These are phyloP conservation scores for Cadophora luteo-olivacea DNA, from an alignment of 2,329 filamentous ascomycete genomes.

Conservation along the genomic window DNA sequence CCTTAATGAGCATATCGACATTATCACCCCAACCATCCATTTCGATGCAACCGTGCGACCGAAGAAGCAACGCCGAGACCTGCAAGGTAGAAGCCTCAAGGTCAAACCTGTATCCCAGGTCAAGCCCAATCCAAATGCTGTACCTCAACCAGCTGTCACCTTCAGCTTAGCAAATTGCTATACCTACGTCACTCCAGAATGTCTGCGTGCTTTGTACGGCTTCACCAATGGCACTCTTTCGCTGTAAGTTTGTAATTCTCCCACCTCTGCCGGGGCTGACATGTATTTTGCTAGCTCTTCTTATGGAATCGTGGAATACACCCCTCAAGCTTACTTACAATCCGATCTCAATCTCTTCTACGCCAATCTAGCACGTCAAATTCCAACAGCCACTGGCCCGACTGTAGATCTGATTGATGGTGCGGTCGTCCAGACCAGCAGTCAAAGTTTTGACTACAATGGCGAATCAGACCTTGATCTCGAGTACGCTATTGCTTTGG, in stretches of 20 bases:
- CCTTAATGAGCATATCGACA: slow-evolving; percentile 26
- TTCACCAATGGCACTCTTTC: slow-evolving; percentile 44
- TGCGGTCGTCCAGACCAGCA: no score
- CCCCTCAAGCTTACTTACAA: no score
- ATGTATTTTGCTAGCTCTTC: not conserved
- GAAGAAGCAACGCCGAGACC: slow-evolving; percentile 26
- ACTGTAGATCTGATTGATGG: no score
- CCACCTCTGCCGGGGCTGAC: no score
- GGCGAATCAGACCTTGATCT: no score
- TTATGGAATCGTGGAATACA: not conserved
- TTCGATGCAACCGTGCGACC: slow-evolving; percentile 29
- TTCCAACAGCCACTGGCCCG: no score
- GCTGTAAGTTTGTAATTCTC: not conserved
- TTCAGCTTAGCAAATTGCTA: slow-evolving; percentile 30
- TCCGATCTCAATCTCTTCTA: no score
- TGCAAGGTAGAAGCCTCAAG: slow-evolving; percentile 33
- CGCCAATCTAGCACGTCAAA: no score
- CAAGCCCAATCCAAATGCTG: slow-evolving; percentile 23
- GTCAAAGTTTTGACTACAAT: no score
- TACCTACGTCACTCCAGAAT: slow-evolving; percentile 28
- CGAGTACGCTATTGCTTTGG: not conserved
- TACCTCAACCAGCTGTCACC: not conserved
- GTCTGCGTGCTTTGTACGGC: slow-evolving; percentile 28
- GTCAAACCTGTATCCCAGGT: slow-evolving; percentile 46
- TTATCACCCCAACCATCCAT: slow-evolving; percentile 30